Percentiles rank a stretch among this genome's conserved stretches.
Evolutionary conservation across 495 filamentous ascomycete genomes (phyloP).

Genomic region (Hyaloscypha hepaticicola): DNA sequence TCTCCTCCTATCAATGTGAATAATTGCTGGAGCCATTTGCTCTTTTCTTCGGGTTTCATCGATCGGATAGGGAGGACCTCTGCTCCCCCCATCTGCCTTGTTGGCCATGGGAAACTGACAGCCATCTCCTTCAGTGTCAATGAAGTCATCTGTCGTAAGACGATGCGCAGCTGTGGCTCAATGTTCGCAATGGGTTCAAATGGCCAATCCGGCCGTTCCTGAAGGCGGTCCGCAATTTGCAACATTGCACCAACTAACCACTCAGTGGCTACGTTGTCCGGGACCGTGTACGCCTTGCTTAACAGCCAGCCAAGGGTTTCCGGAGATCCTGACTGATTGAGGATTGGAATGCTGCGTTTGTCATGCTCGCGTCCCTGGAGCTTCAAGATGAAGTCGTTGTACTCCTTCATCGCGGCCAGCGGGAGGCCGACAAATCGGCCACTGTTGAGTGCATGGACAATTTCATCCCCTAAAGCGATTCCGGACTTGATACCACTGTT

Average conservation of each 20-base stretch:
- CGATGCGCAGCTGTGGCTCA: constrained; percentile 11
- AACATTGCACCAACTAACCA: constrained; percentile 11
- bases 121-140: constrained; percentile 11
- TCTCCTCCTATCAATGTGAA: not conserved
- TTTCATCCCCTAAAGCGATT: constrained; percentile 12
- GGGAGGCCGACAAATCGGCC: constrained; percentile 10
- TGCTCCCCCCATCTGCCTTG: constrained; percentile 12
- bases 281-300: constrained; percentile 6
- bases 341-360: constrained; percentile 8
- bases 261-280: constrained; percentile 10
- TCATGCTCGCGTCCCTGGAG: constrained; percentile 14
- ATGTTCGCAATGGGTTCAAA: constrained; percentile 7
- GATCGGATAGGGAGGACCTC: constrained; percentile 12
- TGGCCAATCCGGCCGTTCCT: constrained; percentile 2
- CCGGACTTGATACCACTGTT: constrained; percentile 15
- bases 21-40: constrained; percentile 5
- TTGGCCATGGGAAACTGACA: constrained; percentile 12
- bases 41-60: constrained; percentile 14
- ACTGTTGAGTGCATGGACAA: constrained; percentile 10
- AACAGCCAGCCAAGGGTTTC: constrained; percentile 13
- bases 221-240: constrained; percentile 11
- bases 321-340: constrained; percentile 10
- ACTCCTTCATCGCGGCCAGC: constrained; percentile 9
- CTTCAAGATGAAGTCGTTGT: constrained; percentile 10
- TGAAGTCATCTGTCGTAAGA: constrained; percentile 6